Evolutionary conservation across 2,329 filamentous ascomycete species (phyloP), one percentile per base, ranked within the genome.

Genomic region (Aurifilum marmelostoma): DNA sequence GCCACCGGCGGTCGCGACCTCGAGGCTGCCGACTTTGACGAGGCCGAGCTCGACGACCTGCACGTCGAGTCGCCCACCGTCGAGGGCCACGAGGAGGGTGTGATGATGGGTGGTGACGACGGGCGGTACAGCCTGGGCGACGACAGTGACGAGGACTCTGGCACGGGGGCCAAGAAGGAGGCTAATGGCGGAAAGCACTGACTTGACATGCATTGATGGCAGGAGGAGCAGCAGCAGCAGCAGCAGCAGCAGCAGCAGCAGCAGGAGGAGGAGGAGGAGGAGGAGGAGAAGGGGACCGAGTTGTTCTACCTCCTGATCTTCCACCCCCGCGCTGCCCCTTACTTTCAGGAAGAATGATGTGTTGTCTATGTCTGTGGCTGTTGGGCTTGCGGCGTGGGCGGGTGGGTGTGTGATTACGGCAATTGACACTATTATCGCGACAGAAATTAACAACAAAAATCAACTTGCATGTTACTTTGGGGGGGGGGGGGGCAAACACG

Each of bases 11-110:
- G 43, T 47, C 43, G 43, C 6, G 88, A 90, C 74, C 79, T 91
- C 5, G 89, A 91, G 76, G 85, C 88, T 0, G 87, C 83, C 2
- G 88, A 89, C 73, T 91, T 91, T 74, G 88, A 90, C 73, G 89
- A 91, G 80, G 87, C 83, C 72, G 87, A 89, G 76, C 78, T 91
- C 58, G 88, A 90, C 69, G 87, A 89, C 71, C 77, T 91, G 52
- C 86, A 88, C 72, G 79, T 84, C 41, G 77, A 80, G 50, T 84
- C 84, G 29, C 85, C 86, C 0, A 80, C 77, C 21, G 79, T 79
- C 37, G 77, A 78, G 32, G 71, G 75, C 64, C 75, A 77, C 24
- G 78, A 76, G 34, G 69, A 71, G 61, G 69, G 69, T 1, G 58
- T 70, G 12, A 34, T 71, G 12, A 34, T 71, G 37, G 73, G 79